These are phyloP conservation scores for Acacia melanoxylon DNA, from an alignment of 306 rosid species.

Conservation along the genomic window DNA sequence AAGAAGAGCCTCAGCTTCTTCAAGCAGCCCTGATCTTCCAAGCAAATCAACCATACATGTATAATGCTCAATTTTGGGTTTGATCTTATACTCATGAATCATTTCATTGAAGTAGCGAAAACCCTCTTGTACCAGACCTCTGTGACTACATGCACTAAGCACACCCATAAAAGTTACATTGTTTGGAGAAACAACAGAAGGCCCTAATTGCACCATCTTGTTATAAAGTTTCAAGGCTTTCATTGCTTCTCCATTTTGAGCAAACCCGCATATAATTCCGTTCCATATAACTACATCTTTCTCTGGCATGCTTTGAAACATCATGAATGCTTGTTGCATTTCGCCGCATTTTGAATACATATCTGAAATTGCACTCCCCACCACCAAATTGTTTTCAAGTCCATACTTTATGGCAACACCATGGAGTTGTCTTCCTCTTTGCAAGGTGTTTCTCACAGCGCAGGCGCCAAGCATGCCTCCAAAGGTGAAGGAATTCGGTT, in stretches of 20 bases:
- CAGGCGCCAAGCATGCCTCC: slow-evolving; percentile 8
- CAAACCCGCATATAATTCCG: slow-evolving; percentile 19
- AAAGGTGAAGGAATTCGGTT: slow-evolving; percentile 16
- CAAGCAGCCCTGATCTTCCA: slow-evolving; percentile 36
- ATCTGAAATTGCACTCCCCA: slow-evolving; percentile 11
- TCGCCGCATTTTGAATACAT: slow-evolving; percentile 25
- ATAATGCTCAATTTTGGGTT: slow-evolving; percentile 42
- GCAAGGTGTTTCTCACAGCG: not conserved
- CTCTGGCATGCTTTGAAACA: slow-evolving; percentile 14
- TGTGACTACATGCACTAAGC: slow-evolving; percentile 40
- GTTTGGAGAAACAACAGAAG: slow-evolving; percentile 18
- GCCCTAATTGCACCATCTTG: slow-evolving; percentile 1
- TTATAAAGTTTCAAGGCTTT: slow-evolving; percentile 19
- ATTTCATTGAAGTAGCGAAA: slow-evolving; percentile 34
- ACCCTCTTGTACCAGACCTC: slow-evolving; percentile 36
- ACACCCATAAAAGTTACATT: slow-evolving; percentile 32
- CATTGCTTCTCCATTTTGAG: slow-evolving; percentile 22
- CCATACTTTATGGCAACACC: slow-evolving; percentile 11
- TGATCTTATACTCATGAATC: slow-evolving; percentile 27
- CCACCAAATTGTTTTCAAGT: slow-evolving; percentile 3
- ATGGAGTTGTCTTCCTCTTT: slow-evolving; percentile 22
- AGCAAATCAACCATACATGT: slow-evolving; percentile 45
- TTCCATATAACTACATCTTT: slow-evolving; percentile 16
- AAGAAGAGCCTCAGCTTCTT: slow-evolving; percentile 33
- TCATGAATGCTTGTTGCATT: slow-evolving; percentile 3